phyloP scores from a whole-genome alignment of 1,284 basidiomycete genomes.

The Pseudozyma tsukubaensis region DNA sequence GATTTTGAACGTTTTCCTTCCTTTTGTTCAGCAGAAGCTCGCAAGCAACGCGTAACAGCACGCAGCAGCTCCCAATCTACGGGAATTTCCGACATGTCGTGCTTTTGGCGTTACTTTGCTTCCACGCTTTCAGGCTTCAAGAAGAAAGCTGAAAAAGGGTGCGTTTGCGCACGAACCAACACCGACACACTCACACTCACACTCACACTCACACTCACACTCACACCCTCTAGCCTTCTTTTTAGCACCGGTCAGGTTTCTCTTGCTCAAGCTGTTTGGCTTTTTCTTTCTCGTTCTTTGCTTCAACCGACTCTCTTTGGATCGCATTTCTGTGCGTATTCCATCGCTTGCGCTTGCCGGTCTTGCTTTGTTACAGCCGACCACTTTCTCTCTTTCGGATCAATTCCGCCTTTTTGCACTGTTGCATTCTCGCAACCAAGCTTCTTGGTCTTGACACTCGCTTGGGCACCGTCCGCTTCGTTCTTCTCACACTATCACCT shows the following conservation, averaged over 20 bases:
- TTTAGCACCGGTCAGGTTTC: constrained; percentile 3
- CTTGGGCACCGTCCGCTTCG: no score
- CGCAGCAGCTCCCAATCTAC: no score
- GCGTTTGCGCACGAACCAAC: neutral
- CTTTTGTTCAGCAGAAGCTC: no score
- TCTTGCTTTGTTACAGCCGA: no score
- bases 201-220: neutral
- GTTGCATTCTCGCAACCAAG: no score
- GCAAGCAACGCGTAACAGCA: no score
- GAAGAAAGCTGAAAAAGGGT: neutral
- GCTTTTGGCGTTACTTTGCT: neutral
- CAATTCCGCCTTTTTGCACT: no score
- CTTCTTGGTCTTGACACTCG: no score
- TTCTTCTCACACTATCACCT: no score
- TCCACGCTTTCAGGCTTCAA: neutral
- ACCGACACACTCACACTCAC: neutral
- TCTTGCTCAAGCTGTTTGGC: neutral
- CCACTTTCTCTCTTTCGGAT: no score
- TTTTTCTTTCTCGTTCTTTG: neutral
- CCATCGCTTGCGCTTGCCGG: no score
- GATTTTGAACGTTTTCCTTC: neutral
- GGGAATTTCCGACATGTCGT: constrained; percentile 5
- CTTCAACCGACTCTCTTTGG: neutral
- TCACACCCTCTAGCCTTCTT: neutral
- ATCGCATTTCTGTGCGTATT: no score